Conservation (phyloP, 129 eudicot genomes). For the Daucus carota region DH1_v3.0 NC_030385.2:42269501-42270000, state of each 20-base stretch:
- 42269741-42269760: not conserved
- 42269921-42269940: not conserved
- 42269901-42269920: not conserved
- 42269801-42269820: not conserved
- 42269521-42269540: not conserved
- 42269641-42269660: not conserved
- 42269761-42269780: not conserved
- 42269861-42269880: not conserved
- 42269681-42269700: not conserved
- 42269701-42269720: not conserved
- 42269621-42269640: not conserved
- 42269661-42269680: not conserved
- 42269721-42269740: not conserved
- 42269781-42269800: not conserved
- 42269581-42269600: not conserved
- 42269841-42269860: not conserved
- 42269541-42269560: not conserved
- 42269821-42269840: not conserved
- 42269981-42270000: not conserved
- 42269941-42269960: not conserved
- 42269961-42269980: not conserved
- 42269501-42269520: slow-evolving; percentile 4
- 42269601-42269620: not conserved
- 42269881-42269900: not conserved
- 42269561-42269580: not conserved